phyloP scores from a whole-genome alignment of 139 green algal species.

The Chlamydomonas eustigma region DNA sequence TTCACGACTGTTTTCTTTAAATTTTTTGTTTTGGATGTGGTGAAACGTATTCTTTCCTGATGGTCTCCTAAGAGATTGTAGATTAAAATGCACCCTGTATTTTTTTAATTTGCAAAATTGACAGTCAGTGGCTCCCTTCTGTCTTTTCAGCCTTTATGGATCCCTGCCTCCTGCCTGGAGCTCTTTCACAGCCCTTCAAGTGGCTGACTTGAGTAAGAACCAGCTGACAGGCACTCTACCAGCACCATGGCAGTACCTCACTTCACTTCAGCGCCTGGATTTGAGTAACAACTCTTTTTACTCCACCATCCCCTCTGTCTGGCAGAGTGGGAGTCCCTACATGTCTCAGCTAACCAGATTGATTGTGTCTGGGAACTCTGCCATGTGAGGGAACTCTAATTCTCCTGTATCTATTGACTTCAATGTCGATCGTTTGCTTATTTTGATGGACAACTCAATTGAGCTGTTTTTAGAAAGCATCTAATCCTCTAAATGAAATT shows the following conservation, averaged over 20 bases:
- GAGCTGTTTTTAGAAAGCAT: no score
- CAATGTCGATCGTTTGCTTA: no score
- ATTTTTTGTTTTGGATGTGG: not conserved
- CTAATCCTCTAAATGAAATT: no score
- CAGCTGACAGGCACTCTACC: not conserved
- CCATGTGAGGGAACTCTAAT: no score
- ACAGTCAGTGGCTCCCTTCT: not conserved
- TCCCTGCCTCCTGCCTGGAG: not conserved
- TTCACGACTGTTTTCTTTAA: not conserved
- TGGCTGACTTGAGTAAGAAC: not conserved
- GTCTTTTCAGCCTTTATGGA: not conserved
- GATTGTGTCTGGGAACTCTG: slow-evolving; percentile 1
- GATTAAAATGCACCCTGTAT: no score
- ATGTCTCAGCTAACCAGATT: slow-evolving; percentile 12
- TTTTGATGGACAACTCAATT: no score
- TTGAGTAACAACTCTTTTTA: slow-evolving; percentile 7
- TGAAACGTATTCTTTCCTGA: not conserved
- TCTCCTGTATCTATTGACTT: no score
- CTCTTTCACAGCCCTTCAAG: not conserved
- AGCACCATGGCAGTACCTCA: not conserved
- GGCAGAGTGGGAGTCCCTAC: not conserved
- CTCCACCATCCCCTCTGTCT: slow-evolving; percentile 7
- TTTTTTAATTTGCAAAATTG: no score
- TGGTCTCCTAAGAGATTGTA: no score
- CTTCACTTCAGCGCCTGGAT: not conserved